Conservation (phyloP, 768 basidiomycete species). For the Heimioporus sp. region DNA sequence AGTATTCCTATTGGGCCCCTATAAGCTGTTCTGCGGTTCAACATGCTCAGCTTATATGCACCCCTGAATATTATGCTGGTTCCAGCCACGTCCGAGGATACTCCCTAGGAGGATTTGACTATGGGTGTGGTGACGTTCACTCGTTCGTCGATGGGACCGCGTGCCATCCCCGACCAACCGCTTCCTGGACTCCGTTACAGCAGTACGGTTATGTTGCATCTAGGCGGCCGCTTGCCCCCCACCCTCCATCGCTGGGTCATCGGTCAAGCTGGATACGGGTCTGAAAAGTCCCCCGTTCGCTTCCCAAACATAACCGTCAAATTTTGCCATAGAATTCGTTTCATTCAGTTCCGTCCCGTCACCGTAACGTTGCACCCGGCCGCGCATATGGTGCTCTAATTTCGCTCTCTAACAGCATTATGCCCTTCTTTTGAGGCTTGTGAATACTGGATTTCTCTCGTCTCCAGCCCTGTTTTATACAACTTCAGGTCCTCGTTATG, state of each 20-base stretch:
- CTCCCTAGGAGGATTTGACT: conserved; percentile 58
- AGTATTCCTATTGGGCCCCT: conserved; percentile 22
- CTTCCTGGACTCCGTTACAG: conserved; percentile 43
- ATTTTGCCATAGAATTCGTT: conserved; percentile 28
- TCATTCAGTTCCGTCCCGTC: conserved; percentile 18
- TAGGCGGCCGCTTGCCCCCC: conserved; percentile 43
- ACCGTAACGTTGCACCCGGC: conserved; percentile 31
- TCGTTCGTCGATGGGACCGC: conserved; percentile 43
- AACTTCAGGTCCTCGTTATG: conserved; percentile 28
- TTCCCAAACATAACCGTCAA: conserved; percentile 7
- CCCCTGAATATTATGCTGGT: conserved; percentile 45
- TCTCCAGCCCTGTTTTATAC: conserved; percentile 23
- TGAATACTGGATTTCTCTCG: conserved; percentile 35
- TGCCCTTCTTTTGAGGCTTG: conserved; percentile 33
- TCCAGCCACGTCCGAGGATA: conserved; percentile 57
- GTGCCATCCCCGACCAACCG: conserved; percentile 35
- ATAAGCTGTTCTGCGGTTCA: conserved; percentile 38
- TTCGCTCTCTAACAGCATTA: conserved; percentile 39
- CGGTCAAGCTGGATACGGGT: conserved; percentile 51
- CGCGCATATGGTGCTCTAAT: conserved; percentile 36
- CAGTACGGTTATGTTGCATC: conserved; percentile 41
- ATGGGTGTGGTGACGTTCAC: conserved; percentile 45
- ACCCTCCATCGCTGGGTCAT: conserved; percentile 41
- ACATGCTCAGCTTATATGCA: conserved; percentile 57
- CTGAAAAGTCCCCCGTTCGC: conserved; percentile 27